Percentiles rank a stretch among this genome's conserved stretches.
Evolutionary conservation across 441 rosid genomes (phyloP).

Genomic region (Populus hybrid): DNA sequence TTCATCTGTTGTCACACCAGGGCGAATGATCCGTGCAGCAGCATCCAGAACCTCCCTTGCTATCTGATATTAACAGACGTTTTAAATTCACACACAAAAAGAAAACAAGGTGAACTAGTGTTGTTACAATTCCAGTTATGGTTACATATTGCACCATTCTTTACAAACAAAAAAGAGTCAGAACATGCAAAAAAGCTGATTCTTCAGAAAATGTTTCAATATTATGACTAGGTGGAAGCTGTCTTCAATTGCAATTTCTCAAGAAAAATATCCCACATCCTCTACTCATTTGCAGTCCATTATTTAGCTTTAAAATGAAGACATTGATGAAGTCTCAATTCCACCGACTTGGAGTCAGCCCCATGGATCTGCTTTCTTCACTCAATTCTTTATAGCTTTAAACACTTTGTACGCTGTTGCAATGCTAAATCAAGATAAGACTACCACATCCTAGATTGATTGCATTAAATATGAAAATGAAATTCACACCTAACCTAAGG

Average conservation of each 20-base stretch:
- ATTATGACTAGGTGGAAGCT: not conserved
- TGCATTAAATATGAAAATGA: no score
- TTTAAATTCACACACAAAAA: not conserved
- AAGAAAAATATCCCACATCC: not conserved
- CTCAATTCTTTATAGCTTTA: not conserved
- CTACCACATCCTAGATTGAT: not conserved
- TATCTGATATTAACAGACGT: slow-evolving; percentile 38
- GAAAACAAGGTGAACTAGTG: not conserved
- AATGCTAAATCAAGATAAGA: not conserved
- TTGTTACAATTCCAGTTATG: not conserved
- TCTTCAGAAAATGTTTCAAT: no score
- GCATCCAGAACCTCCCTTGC: slow-evolving; percentile 92
- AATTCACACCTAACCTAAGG: no score
- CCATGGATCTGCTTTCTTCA: not conserved
- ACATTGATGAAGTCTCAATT: not conserved
- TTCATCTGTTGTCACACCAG: slow-evolving; percentile 96
- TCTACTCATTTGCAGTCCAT: not conserved
- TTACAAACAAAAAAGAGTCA: no score
- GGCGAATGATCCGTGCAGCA: slow-evolving; percentile 67
- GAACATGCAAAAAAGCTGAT: not conserved
- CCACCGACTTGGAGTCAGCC: not conserved
- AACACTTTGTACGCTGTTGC: not conserved
- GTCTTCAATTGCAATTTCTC: not conserved
- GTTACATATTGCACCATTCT: not conserved
- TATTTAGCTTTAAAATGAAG: not conserved